These are phyloP conservation scores for Nematocida sp. DNA, from an alignment of 371 early-diverging fungal genomes.

Conservation along the genomic window DNA sequence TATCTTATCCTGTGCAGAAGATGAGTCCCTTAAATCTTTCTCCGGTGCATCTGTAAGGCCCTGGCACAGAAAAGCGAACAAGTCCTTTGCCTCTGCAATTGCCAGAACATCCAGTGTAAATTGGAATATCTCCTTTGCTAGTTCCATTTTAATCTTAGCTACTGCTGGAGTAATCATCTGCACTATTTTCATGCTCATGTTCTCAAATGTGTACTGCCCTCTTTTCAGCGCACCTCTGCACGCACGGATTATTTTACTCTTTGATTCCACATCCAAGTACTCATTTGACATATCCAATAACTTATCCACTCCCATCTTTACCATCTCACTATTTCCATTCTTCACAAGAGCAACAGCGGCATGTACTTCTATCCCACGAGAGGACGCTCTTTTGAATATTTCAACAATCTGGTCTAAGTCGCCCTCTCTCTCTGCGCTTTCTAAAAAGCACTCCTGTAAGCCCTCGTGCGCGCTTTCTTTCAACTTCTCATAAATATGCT, in stretches of 20 bases:
- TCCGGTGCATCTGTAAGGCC: background rate
- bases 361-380: conserved; percentile 30
- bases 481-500: conserved; percentile 30
- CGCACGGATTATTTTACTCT: conserved; percentile 30
- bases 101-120: conserved; percentile 34
- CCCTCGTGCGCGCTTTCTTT: conserved; percentile 40
- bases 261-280: conserved; percentile 50
- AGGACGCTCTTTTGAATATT: conserved; percentile 55
- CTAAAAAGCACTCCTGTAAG: conserved; percentile 45
- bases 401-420: conserved; percentile 12
- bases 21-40: conserved; percentile 1
- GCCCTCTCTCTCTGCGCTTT: conserved; percentile 32
- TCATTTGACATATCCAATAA: conserved; percentile 51
- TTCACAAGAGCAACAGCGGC: conserved; percentile 38
- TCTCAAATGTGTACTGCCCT: conserved; percentile 44
- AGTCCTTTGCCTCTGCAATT: conserved; percentile 48
- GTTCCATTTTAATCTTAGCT: conserved; percentile 27
- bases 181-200: conserved; percentile 23
- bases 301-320: conserved; percentile 52
- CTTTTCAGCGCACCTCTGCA: conserved; percentile 26
- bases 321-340: conserved; percentile 9
- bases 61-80: conserved; percentile 36
- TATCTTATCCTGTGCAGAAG: background rate
- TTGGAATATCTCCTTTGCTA: conserved; percentile 20
- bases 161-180: conserved; percentile 15